phyloP scores from a whole-genome alignment of 192 early-diverging fungal genomes.

The Oehlia diaphana region DNA sequence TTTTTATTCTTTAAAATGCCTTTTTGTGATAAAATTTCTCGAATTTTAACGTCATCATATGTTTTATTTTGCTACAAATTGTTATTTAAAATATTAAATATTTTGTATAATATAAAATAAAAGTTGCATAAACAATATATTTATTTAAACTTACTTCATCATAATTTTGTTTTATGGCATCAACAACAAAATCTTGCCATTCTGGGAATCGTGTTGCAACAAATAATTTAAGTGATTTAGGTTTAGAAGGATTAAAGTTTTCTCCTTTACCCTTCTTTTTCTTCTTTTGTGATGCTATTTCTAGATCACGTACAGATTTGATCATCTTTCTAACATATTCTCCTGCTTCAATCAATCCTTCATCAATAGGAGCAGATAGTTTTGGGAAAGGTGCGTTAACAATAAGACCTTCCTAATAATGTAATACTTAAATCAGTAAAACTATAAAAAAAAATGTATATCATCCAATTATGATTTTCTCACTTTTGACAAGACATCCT shows the following conservation, averaged over 20 bases:
- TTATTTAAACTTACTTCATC: conserved; percentile 33
- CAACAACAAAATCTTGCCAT: conserved; percentile 82
- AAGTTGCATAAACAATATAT: too few species aligned
- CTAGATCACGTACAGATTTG: conserved; percentile 77
- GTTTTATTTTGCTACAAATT: conserved; percentile 37
- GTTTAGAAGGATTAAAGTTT: conserved; percentile 57
- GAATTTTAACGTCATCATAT: conserved; percentile 77
- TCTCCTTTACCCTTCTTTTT: conserved; percentile 72
- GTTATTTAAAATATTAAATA: background rate
- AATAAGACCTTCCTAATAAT: conserved; percentile 44
- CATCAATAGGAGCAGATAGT: conserved; percentile 60
- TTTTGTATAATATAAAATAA: too few species aligned
- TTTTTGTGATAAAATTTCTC: conserved; percentile 59
- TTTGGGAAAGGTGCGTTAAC: conserved; percentile 66
- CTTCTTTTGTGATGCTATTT: conserved; percentile 71
- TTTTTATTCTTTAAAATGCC: conserved; percentile 93
- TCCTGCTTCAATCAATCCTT: conserved; percentile 67
- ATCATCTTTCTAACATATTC: conserved; percentile 79
- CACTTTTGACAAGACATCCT: conserved; percentile 70
- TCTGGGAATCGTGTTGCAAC: conserved; percentile 83
- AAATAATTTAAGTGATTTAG: conserved; percentile 76
- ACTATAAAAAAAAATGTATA: background rate
- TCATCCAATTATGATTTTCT: background rate
- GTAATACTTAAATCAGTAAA: background rate
- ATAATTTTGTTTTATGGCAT: conserved; percentile 59